phyloP scores from a whole-genome alignment of 306 rosid genomes.

The Geum urbanum region DNA sequence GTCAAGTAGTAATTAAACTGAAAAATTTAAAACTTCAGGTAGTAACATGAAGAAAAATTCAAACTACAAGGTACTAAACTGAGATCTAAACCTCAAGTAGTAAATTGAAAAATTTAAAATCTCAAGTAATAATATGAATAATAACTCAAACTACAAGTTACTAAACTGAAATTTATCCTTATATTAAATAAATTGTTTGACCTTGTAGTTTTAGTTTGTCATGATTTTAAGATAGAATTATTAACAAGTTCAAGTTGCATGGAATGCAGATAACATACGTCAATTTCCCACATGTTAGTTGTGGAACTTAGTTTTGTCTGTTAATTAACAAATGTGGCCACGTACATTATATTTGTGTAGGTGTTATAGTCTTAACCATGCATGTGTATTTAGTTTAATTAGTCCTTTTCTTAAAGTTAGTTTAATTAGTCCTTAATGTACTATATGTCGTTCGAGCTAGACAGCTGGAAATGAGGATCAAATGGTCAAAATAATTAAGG shows the following conservation, averaged over 20 bases:
- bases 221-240: not conserved
- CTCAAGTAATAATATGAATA: too few species aligned
- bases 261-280: not conserved
- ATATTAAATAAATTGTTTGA: not conserved
- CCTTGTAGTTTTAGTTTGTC: not conserved
- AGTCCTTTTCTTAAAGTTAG: not conserved
- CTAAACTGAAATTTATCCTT: too few species aligned
- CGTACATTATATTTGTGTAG: too few species aligned
- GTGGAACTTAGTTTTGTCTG: not conserved
- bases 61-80: too few species aligned
- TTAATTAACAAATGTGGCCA: not conserved
- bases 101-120: too few species aligned
- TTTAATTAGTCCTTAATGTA: not conserved
- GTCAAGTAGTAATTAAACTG: too few species aligned
- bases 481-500: not conserved
- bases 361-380: too few species aligned
- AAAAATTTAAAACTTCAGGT: too few species aligned
- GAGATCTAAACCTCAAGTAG: too few species aligned
- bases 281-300: slow-evolving; percentile 4
- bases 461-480: not conserved
- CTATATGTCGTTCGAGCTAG: not conserved
- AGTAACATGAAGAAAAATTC: too few species aligned
- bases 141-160: too few species aligned
- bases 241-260: not conserved
- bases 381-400: too few species aligned